Evolutionary conservation across 306 rosid species (phyloP), one percentile per base, ranked within the genome.

Genomic region (Adenanthera pavonina): DNA sequence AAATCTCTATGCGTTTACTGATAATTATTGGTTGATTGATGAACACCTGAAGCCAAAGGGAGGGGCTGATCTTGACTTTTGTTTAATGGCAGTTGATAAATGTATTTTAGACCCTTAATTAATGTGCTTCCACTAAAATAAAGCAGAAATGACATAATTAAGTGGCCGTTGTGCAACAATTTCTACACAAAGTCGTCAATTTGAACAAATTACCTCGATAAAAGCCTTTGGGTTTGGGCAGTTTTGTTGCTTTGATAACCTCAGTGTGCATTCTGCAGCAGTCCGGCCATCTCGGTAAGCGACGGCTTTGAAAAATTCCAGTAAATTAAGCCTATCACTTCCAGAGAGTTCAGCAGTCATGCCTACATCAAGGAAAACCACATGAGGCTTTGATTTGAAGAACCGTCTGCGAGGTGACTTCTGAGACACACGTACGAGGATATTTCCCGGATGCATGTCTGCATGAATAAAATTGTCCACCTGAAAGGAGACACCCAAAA

Each of bases 371-470:
- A 95, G 96, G 91, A 95, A 95, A 90, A 95, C 79, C 78, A 95
- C 93, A 84, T 95, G 99, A 73, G 99, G 99, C 90, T 93, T 95
- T 74, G 98, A 89, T 86, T 90, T 93, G 94, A 95, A 95, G 87
- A 95, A 89, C 51, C 87, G 84, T 74, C 89, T 95, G 61, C 79
- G 83, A 79, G 82, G 65, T 83, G 96, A 86, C 86, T 88, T 87
- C 69, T 72, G 90, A 81, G 92, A 33, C 70, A 92, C 90, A 65
- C 98, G 94, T 74, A 95, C 99, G 74, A 95, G 98, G 91, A 95
- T 95, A 87, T 95, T 95, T 84, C 99, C 99, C 78, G 99, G 99
- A 92, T 95, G 99, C 99, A 95, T 95, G 83, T 95, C 99, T 56
- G 99, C 99, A 80, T 95, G 99, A 78, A 95, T 92, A 88, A 95